These are phyloP conservation scores for Neonectria magnoliae DNA, from an alignment of 2,329 filamentous ascomycete genomes.

Conservation along the genomic window DNA sequence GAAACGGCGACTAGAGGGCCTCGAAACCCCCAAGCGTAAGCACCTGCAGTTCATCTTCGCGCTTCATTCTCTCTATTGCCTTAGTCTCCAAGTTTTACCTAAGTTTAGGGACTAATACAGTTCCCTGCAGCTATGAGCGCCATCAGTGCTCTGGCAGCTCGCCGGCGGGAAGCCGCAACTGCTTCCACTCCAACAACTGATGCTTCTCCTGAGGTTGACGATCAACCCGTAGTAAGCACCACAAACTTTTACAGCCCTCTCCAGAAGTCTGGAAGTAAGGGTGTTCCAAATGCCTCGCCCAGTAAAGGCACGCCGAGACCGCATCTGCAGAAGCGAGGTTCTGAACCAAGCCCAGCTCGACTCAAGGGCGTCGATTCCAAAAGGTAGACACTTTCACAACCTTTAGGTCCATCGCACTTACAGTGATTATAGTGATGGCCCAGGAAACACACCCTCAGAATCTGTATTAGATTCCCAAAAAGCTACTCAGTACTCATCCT, in stretches of 20 bases:
- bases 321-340: slow-evolving; percentile 20
- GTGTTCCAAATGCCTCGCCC: slow-evolving; percentile 21
- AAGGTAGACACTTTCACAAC: slow-evolving; percentile 26
- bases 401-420: slow-evolving; percentile 8
- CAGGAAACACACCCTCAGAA: slow-evolving; percentile 10
- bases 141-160: slow-evolving; percentile 51
- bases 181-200: slow-evolving; percentile 22
- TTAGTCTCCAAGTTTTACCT: not conserved
- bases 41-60: not conserved
- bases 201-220: slow-evolving; percentile 31
- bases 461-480: slow-evolving; percentile 7
- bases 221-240: slow-evolving; percentile 30
- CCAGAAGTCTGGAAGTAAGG: slow-evolving; percentile 31
- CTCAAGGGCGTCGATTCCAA: slow-evolving; percentile 18
- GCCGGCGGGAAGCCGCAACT: slow-evolving; percentile 41
- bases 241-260: slow-evolving; percentile 46
- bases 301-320: slow-evolving; percentile 33
- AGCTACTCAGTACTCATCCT: slow-evolving; percentile 55
- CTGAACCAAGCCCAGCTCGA: slow-evolving; percentile 22
- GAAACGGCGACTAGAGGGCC: slow-evolving; percentile 48
- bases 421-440: slow-evolving; percentile 11
- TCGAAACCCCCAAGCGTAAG: slow-evolving; percentile 46
- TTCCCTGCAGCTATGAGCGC: slow-evolving; percentile 44
- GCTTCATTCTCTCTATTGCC: not conserved
- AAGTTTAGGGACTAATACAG: not conserved